Base-by-base conservation (phyloP, 2,329 filamentous ascomycete species). In the Apiospora phragmitis region DNA sequence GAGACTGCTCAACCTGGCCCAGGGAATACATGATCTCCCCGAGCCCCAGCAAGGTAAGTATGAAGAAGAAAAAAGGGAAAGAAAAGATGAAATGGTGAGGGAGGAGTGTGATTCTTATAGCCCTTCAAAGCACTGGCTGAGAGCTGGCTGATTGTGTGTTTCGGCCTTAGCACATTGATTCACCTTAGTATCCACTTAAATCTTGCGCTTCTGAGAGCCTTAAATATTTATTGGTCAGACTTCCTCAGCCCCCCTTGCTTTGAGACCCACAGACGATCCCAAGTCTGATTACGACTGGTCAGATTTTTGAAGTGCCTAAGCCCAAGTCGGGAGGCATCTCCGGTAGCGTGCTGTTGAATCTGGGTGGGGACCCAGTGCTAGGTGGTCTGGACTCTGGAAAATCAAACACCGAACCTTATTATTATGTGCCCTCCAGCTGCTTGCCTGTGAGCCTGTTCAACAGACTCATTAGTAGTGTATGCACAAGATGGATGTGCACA, bases 11-110 rank as follows among this genome's bases (percentile, higher is more conserved):
- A 74, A 74, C 76, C 81, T 84, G 79, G 77, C 75, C 72, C 72
- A 75, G 74, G 77, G 77, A 72, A 75, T 82, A 82, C 80, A 71
- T 85, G 84, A 85, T 77, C 83, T 75, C 75, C 77, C 75, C 72
- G 72, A 70, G 75, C 75, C 78, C 77, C 76, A 79, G 80, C 78
- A 85, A 85, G 82, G 82, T 84, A 85, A 84, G 83, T 84, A 85
- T 85, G 80, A 81, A 79, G 79, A 81, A 76, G 74, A 77, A 80
- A 79, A 81, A 79, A 75, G 77, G 78, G 72, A 67, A 75, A 70
- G 43, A 73, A 49, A 11, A 24, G 45, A 5, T 51, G 65, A 29
- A 21, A 14, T 1, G 32, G 59, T 18, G 12, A 65, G 62, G 55
- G 49, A 26, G 26, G 6, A 35, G 26, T 4, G 18, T 4, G 18